A percentile compares a stretch with the other conserved stretches of the same genome.
Conservation (phyloP, 2,329 filamentous ascomycete genomes). For the Gaeumannomyces sp. region DNA sequence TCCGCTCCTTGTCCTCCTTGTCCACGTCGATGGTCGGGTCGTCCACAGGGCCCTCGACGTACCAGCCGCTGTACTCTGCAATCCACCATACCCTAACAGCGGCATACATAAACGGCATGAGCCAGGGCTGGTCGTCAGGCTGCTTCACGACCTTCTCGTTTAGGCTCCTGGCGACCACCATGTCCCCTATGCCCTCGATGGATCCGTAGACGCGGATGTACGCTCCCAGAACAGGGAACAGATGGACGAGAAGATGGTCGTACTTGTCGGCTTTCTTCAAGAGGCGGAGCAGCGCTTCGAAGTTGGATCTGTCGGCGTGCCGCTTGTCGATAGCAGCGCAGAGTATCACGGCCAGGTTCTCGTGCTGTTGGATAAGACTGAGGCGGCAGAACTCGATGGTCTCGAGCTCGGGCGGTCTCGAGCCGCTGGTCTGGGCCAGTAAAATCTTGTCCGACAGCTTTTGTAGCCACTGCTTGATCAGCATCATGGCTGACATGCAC, state of each 20-base stretch:
- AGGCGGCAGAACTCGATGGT: conserved; percentile 73
- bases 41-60: conserved; percentile 53
- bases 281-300: conserved; percentile 61
- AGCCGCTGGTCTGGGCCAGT: conserved; percentile 55
- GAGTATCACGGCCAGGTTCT: conserved; percentile 75
- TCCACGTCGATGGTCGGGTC: conserved; percentile 53
- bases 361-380: conserved; percentile 83
- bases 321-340: conserved; percentile 71
- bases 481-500: conserved; percentile 69
- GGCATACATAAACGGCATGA: conserved; percentile 68
- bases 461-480: conserved; percentile 71
- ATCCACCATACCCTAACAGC: conserved; percentile 82
- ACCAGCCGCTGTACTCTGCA: conserved; percentile 87
- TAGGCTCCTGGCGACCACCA: conserved; percentile 64
- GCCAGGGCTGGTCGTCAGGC: conserved; percentile 64
- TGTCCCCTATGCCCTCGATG: conserved; percentile 60
- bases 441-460: conserved; percentile 70
- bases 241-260: conserved; percentile 68
- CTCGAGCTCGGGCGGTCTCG: conserved; percentile 57
- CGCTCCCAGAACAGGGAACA: conserved; percentile 71
- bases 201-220: conserved; percentile 76
- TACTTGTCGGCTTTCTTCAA: conserved; percentile 71
- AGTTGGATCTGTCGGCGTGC: conserved; percentile 65
- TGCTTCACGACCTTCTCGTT: conserved; percentile 62
- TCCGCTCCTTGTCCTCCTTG: conserved; percentile 63